Evolutionary conservation across 2,329 filamentous ascomycete genomes (phyloP), one percentile per base, ranked within the genome.

Genomic region (Calonectria hawksworthii): DNA sequence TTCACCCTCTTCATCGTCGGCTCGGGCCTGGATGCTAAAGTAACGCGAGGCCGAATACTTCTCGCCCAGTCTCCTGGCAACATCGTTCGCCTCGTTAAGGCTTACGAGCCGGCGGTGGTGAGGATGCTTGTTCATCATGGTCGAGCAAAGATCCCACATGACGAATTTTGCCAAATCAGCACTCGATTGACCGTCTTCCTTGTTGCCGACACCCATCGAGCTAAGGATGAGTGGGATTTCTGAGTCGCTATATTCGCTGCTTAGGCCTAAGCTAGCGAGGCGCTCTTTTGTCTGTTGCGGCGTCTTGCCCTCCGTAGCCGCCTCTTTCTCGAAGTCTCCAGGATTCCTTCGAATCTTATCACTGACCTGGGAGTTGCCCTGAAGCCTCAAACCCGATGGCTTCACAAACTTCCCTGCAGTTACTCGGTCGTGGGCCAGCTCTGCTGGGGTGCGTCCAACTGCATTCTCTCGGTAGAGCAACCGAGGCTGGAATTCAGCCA

Each of bases 401-500:
- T 77, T 76, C 38, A 73, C 64, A n/a, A 88, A 83, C 54, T 84
- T 83, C 10, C 82, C 79, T 10, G 85, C 83, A 3, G 90, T 85
- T 74, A 89, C 88, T 1, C 84, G 83, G 68, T 94, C 92, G 66
- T 90, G 86, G 0, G 93, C 91, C 64, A 94, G 85, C 79, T 97
- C 94, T 34, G 89, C 88, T 0, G 95, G 93, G 0, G 94, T 97
- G 21, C 91, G 89, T 2, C 95, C 95, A 0, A 94, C 94, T 0
- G 94, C 91, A 78, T 96, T 96, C 82, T 97, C 95, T 28, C 92
- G 90, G 78, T 91, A 89, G 0, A 95, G 85, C 2, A 96, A 86
- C 32, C 88, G 87, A 0, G 93, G 90, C 23, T 90, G 87, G 77
- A 86, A 86, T 13, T 90, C 85, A 14, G 96, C 84, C 4, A 94